These are phyloP conservation scores for Claviceps sp. DNA, from an alignment of 2,329 filamentous ascomycete genomes.

Conservation along the genomic window DNA sequence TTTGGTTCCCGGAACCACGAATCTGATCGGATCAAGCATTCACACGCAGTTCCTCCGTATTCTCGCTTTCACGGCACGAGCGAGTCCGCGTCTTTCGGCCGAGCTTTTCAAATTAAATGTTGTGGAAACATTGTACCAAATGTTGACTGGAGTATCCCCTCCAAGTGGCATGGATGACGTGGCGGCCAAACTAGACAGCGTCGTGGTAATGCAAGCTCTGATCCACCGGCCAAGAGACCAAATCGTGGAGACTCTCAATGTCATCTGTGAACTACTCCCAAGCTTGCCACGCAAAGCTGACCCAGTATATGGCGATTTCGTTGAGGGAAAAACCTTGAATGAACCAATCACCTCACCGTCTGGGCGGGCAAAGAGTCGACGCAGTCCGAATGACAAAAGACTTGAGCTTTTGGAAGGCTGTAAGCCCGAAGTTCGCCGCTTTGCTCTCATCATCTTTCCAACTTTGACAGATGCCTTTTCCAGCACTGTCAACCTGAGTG, in stretches of 20 bases:
- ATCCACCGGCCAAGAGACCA: constrained; percentile 93
- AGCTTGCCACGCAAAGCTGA: constrained; percentile 47
- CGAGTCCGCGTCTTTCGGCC: constrained; percentile 73
- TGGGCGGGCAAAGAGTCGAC: constrained; percentile 14
- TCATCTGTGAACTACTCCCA: constrained; percentile 88
- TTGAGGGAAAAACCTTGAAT: constrained; percentile 25
- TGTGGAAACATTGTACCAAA: constrained; percentile 94
- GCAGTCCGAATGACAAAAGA: constrained; percentile 61
- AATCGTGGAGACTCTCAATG: constrained; percentile 91
- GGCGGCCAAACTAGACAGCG: constrained; percentile 80
- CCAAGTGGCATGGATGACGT: constrained; percentile 66
- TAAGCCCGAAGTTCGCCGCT: constrained; percentile 75
- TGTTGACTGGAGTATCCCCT: constrained; percentile 87
- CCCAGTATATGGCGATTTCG: constrained; percentile 27
- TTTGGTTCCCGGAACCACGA: constrained; percentile 84
- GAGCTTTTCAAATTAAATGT: constrained; percentile 94
- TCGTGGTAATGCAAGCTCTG: constrained; percentile 95
- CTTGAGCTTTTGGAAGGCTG: constrained; percentile 72
- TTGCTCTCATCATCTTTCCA: constrained; percentile 83
- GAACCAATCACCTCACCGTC: constrained; percentile 29
- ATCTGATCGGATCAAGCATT: constrained; percentile 84
- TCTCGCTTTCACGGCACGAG: constrained; percentile 76
- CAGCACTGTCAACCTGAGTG: constrained; percentile 88
- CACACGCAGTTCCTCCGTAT: constrained; percentile 94
- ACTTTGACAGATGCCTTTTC: constrained; percentile 95